These are phyloP conservation scores for Xylariaceae sp. DNA, from an alignment of 2,329 filamentous ascomycete species.

Conservation along the genomic window DNA sequence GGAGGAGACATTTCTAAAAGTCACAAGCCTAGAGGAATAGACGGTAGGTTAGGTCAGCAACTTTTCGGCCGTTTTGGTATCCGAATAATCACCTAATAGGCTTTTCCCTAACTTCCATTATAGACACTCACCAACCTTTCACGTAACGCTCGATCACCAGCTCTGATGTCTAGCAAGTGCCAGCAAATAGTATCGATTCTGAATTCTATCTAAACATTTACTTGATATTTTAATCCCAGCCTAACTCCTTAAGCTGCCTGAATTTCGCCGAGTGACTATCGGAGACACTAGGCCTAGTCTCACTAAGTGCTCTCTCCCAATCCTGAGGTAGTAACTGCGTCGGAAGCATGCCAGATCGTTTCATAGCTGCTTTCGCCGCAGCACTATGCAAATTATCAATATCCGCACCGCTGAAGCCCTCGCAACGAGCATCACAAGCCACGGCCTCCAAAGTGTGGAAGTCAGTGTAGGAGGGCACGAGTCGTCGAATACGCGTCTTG, in stretches of 20 bases:
- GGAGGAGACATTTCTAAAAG: too few relatives aligned
- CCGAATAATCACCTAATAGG: too few relatives aligned
- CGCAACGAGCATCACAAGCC: conserved; percentile 64
- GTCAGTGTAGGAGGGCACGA: conserved; percentile 24
- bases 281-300: conserved; percentile 48
- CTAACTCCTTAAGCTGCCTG: conserved; percentile 32
- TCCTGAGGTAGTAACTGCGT: conserved; percentile 37
- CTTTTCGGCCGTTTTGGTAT: too few relatives aligned
- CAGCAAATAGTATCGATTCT: too few relatives aligned
- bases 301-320: conserved; percentile 50
- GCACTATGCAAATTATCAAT: conserved; percentile 48
- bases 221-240: conserved; percentile 23
- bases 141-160: too few relatives aligned
- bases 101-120: too few relatives aligned
- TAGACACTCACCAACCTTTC: too few relatives aligned
- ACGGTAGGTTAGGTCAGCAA: too few relatives aligned
- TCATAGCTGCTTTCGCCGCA: conserved; percentile 27
- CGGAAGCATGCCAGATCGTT: conserved; percentile 15
- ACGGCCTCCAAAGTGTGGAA: conserved; percentile 42
- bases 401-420: conserved; percentile 71
- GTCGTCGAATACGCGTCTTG: conserved; percentile 49
- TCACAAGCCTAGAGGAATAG: too few relatives aligned
- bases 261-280: conserved; percentile 41
- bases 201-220: not conserved
- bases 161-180: too few relatives aligned